phyloP scores from a whole-genome alignment of 2,329 filamentous ascomycete species.

The Pseudocercospora crystallina region DNA sequence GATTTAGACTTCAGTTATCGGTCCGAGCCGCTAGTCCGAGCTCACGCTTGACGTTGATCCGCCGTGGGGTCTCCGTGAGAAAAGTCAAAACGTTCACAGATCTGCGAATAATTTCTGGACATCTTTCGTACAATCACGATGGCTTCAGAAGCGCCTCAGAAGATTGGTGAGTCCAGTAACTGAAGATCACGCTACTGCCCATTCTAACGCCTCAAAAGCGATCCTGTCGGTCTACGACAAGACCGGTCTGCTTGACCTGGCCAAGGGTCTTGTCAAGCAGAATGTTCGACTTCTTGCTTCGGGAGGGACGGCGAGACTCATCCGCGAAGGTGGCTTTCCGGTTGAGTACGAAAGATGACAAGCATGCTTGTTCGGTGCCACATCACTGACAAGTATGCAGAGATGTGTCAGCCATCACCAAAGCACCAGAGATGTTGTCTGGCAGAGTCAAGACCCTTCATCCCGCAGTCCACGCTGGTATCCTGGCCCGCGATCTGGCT shows the following conservation, averaged over 20 bases:
- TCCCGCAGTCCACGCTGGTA: constrained; percentile 73
- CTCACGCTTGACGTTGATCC: too few relatives aligned
- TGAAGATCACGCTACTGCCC: not conserved
- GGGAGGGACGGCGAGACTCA: constrained; percentile 93
- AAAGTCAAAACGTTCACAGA: too few relatives aligned
- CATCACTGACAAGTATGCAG: constrained; percentile 45
- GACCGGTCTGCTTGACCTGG: constrained; percentile 88
- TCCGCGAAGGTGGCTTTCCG: constrained; percentile 90
- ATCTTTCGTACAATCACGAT: constrained; percentile 1
- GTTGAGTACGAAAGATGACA: constrained; percentile 70
- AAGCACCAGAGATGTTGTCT: constrained; percentile 92
- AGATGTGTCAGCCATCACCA: constrained; percentile 95
- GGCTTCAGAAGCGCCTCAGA: constrained; percentile 19
- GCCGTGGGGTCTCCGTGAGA: too few relatives aligned
- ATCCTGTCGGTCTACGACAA: constrained; percentile 99
- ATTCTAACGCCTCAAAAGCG: constrained; percentile 48
- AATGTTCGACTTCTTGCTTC: constrained; percentile 92
- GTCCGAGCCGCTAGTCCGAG: too few relatives aligned
- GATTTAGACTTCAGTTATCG: too few relatives aligned
- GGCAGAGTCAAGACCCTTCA: constrained; percentile 94
- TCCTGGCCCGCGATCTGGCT: constrained; percentile 89
- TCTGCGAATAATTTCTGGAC: too few relatives aligned
- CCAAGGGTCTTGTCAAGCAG: constrained; percentile 84
- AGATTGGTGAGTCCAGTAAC: constrained; percentile 19
- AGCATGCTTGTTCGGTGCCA: not conserved